Conservation (phyloP, 805 yeast species). For the Yarrowia keelungensis region DNA sequence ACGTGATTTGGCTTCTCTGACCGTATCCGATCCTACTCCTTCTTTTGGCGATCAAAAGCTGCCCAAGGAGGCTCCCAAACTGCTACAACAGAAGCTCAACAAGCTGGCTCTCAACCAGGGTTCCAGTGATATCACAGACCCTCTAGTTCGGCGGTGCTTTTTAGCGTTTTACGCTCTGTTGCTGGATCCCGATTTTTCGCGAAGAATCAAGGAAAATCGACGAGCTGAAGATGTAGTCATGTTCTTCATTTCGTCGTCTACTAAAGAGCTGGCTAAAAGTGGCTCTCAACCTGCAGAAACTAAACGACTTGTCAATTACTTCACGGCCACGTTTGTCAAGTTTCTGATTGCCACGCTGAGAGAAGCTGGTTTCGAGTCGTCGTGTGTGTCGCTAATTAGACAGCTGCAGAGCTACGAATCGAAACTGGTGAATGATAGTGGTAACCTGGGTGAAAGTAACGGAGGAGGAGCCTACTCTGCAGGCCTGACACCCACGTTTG, state of each 20-base stretch:
- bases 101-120: slow-evolving; percentile 48
- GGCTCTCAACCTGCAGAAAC: slow-evolving; percentile 52
- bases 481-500: slow-evolving; percentile 56
- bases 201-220: slow-evolving; percentile 50
- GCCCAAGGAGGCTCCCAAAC: slow-evolving; percentile 47
- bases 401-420: slow-evolving; percentile 42
- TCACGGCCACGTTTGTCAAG: slow-evolving; percentile 47
- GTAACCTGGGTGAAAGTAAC: not conserved
- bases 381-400: slow-evolving; percentile 41
- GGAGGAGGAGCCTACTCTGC: not conserved
- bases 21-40: slow-evolving; percentile 40
- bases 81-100: slow-evolving; percentile 49
- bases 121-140: slow-evolving; percentile 49
- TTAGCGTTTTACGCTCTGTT: slow-evolving; percentile 69
- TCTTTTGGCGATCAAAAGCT: slow-evolving; percentile 45
- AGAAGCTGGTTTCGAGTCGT: slow-evolving; percentile 41
- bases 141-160: slow-evolving; percentile 62
- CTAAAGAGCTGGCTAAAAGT: slow-evolving; percentile 46
- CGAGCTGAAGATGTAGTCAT: slow-evolving; percentile 50
- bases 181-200: slow-evolving; percentile 56
- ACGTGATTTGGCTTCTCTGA: slow-evolving; percentile 21
- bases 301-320: slow-evolving; percentile 44
- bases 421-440: slow-evolving; percentile 13
- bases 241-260: slow-evolving; percentile 48
- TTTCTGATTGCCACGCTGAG: slow-evolving; percentile 45